A percentile compares a stretch with the other conserved stretches of the same genome.
Evolutionary conservation across 2,329 filamentous ascomycete genomes (phyloP).

Genomic region (Penicillium rolfsii): DNA sequence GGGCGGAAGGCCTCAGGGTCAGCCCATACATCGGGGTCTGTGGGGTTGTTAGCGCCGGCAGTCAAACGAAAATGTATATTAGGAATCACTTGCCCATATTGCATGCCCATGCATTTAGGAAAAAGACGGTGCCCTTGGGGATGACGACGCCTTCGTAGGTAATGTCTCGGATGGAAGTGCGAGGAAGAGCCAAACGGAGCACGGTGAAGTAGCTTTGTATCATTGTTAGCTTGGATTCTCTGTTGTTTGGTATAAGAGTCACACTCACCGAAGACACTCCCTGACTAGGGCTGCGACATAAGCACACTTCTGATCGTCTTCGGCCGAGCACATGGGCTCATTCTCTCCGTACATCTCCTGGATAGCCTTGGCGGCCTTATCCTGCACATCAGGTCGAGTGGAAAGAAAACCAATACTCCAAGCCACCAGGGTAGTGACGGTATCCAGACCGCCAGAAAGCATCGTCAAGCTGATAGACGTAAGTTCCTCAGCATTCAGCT

Average conservation of each 20-base stretch:
- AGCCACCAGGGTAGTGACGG: conserved; percentile 66
- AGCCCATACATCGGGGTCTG: conserved; percentile 59
- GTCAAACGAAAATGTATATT: not conserved
- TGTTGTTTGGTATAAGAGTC: not conserved
- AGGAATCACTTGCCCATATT: conserved; percentile 61
- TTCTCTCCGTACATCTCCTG: conserved; percentile 55
- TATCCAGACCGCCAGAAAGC: conserved; percentile 69
- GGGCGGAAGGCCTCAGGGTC: conserved; percentile 64
- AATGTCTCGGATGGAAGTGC: conserved; percentile 64
- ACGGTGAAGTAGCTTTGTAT: conserved; percentile 62
- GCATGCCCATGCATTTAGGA: conserved; percentile 69
- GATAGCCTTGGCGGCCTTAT: conserved; percentile 62
- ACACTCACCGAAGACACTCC: conserved; percentile 59
- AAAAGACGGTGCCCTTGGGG: conserved; percentile 65
- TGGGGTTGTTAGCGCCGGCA: conserved; percentile 2
- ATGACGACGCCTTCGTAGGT: conserved; percentile 61
- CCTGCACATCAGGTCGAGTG: conserved; percentile 64
- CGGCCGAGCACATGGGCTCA: conserved; percentile 61
- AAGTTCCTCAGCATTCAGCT: conserved; percentile 64
- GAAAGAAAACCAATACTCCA: conserved; percentile 67
- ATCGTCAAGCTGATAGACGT: conserved; percentile 70
- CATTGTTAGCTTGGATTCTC: conserved; percentile 9
- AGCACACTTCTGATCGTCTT: conserved; percentile 66
- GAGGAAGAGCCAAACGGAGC: conserved; percentile 63
- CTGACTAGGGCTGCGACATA: conserved; percentile 67